Conservation (phyloP, 2,329 filamentous ascomycete species). For the Arthrobotrys sphaeroides region DNA sequence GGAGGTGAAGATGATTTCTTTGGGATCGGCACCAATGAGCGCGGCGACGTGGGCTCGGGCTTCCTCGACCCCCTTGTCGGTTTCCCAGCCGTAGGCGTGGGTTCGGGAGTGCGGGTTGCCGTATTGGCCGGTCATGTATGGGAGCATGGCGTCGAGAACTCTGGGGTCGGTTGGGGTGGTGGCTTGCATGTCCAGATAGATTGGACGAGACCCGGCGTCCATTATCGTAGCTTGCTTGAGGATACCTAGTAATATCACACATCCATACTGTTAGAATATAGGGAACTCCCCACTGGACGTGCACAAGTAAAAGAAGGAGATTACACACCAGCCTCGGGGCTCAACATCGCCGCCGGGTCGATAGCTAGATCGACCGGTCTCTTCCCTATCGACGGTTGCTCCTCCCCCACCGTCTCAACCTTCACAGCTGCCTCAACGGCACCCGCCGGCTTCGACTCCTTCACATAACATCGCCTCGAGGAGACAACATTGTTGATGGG, state of each 20-base stretch:
- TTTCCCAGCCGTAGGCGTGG: slow-evolving; percentile 98
- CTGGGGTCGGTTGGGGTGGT: slow-evolving; percentile 94
- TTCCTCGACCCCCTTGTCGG: slow-evolving; percentile 89
- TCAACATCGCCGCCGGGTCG: slow-evolving; percentile 48
- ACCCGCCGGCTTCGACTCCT: slow-evolving; percentile 27
- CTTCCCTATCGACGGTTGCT: slow-evolving; percentile 22
- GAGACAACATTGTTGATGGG: neutral
- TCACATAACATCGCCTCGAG: slow-evolving; percentile 33
- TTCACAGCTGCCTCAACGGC: slow-evolving; percentile 32
- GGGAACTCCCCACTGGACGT: too few relatives aligned
- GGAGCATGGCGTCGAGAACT: slow-evolving; percentile 95
- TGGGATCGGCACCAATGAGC: slow-evolving; percentile 91
- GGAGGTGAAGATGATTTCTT: slow-evolving; percentile 99
- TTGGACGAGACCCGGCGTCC: slow-evolving; percentile 90
- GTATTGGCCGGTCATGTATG: slow-evolving; percentile 90
- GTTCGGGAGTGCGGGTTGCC: slow-evolving; percentile 97
- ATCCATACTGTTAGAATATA: too few relatives aligned
- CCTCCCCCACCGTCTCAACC: slow-evolving; percentile 16
- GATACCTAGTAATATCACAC: slow-evolving; percentile 69
- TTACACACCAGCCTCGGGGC: slow-evolving; percentile 39
- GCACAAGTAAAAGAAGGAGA: neutral
- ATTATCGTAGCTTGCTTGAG: slow-evolving; percentile 91
- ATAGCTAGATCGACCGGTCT: slow-evolving; percentile 30
- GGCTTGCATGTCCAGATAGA: slow-evolving; percentile 98
- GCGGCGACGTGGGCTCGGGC: slow-evolving; percentile 83